Percentiles rank a stretch among this genome's conserved stretches.
phyloP scores from a whole-genome alignment of 2,329 filamentous ascomycete genomes.

The Polytolypa hystricis region DNA sequence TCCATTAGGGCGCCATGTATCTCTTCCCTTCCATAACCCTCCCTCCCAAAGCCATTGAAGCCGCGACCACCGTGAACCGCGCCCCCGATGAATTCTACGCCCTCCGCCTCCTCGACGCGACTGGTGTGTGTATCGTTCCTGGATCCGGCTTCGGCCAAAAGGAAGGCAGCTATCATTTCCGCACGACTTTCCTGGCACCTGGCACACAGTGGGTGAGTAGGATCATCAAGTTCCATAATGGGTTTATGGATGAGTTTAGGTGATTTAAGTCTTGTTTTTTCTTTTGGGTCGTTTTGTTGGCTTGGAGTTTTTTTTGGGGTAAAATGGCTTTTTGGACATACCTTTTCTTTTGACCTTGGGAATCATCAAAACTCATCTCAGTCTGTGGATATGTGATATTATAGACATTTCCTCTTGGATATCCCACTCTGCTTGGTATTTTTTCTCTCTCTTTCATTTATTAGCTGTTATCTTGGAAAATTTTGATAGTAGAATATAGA shows the following conservation, averaged over 20 bases:
- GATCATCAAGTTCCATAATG: constrained; percentile 80
- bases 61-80: constrained; percentile 62
- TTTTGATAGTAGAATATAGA: too few species aligned
- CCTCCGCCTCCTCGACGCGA: constrained; percentile 79
- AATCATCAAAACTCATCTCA: too few species aligned
- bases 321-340: not conserved
- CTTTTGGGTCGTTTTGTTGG: not conserved
- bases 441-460: too few species aligned
- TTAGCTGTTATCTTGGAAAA: too few species aligned
- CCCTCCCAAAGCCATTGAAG: constrained; percentile 62
- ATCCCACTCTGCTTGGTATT: too few species aligned
- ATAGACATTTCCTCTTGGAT: too few species aligned
- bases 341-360: too few species aligned
- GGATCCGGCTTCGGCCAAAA: constrained; percentile 91
- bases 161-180: constrained; percentile 81
- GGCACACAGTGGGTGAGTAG: constrained; percentile 88
- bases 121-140: constrained; percentile 87
- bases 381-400: too few species aligned
- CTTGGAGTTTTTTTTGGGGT: not conserved
- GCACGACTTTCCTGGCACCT: constrained; percentile 91
- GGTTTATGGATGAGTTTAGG: constrained; percentile 75
- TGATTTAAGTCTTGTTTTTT: constrained; percentile 6
- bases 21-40: constrained; percentile 91
- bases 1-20: constrained; percentile 78
- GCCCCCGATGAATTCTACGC: constrained; percentile 88